Conservation (phyloP, 2,329 filamentous ascomycete genomes). For the Phaeosphaeria sp. region DNA sequence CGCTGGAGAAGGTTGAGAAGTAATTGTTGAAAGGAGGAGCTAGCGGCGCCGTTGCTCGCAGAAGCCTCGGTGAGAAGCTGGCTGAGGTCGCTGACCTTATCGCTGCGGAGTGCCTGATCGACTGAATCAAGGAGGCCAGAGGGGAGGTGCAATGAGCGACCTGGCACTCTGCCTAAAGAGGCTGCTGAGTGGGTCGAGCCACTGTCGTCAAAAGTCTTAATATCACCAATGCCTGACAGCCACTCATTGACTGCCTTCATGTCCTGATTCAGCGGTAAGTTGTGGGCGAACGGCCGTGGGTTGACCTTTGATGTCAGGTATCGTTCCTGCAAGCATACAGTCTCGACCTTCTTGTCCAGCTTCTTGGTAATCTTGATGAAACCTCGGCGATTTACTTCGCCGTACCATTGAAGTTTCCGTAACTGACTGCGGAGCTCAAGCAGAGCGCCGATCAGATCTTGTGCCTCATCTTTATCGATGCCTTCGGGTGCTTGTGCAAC, state of each 20-base stretch:
- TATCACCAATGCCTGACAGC: conserved; percentile 82
- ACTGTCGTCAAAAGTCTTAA: conserved; percentile 77
- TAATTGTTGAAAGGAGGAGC: conserved; percentile 66
- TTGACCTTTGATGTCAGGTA: conserved; percentile 94
- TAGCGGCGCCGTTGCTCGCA: conserved; percentile 57
- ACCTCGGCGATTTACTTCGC: conserved; percentile 91
- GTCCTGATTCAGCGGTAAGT: conserved; percentile 63
- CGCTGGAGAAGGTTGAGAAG: conserved; percentile 82
- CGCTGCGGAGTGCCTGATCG: conserved; percentile 73
- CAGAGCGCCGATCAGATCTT: conserved; percentile 89
- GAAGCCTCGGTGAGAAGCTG: conserved; percentile 66
- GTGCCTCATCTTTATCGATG: conserved; percentile 85
- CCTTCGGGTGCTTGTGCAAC: conserved; percentile 71
- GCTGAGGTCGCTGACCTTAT: conserved; percentile 66
- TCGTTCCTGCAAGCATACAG: conserved; percentile 76
- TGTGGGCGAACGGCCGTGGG: conserved; percentile 85
- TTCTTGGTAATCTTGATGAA: conserved; percentile 99
- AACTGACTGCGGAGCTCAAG: conserved; percentile 87
- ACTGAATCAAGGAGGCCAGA: conserved; percentile 72
- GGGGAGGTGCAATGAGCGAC: conserved; percentile 76
- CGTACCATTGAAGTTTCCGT: conserved; percentile 95
- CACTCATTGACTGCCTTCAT: conserved; percentile 84
- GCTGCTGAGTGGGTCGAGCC: conserved; percentile 72
- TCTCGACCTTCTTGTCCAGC: conserved; percentile 89
- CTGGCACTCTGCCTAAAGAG: conserved; percentile 78